These are phyloP conservation scores for Pleoardoris graminearum DNA, from an alignment of 2,329 filamentous ascomycete genomes.

Conservation along the genomic window DNA sequence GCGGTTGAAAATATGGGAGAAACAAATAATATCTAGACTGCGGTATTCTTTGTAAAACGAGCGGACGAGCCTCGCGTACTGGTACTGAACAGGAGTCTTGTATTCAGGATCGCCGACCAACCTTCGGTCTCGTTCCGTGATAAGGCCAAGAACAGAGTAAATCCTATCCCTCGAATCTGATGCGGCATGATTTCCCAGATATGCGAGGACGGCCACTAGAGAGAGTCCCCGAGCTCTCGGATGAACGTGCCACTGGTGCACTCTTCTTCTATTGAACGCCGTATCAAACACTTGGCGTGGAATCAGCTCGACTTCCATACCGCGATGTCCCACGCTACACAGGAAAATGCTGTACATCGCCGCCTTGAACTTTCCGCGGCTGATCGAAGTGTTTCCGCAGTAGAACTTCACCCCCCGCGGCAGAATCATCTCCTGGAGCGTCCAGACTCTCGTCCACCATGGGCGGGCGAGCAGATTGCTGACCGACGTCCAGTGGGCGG, in stretches of 20 bases:
- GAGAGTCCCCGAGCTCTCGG: slow-evolving; percentile 21
- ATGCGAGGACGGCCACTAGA: slow-evolving; percentile 34
- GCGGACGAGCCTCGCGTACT: slow-evolving; percentile 34
- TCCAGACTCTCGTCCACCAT: slow-evolving; percentile 38
- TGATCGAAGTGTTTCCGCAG: slow-evolving; percentile 28
- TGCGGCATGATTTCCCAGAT: slow-evolving; percentile 33
- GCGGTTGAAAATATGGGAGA: slow-evolving; percentile 33
- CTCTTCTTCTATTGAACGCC: slow-evolving; percentile 34
- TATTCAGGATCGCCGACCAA: slow-evolving; percentile 34
- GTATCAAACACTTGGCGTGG: slow-evolving; percentile 31
- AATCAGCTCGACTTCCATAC: slow-evolving; percentile 29
- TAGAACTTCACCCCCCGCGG: slow-evolving; percentile 32
- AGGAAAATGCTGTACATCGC: slow-evolving; percentile 38
- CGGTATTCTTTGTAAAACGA: slow-evolving; percentile 30
- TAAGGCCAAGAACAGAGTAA: slow-evolving; percentile 35
- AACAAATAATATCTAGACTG: slow-evolving; percentile 37
- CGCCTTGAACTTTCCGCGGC: slow-evolving; percentile 30
- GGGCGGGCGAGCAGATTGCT: slow-evolving; percentile 28
- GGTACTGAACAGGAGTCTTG: slow-evolving; percentile 14
- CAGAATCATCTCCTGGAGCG: slow-evolving; percentile 37
- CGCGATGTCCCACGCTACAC: slow-evolving; percentile 24
- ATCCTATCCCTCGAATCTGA: slow-evolving; percentile 35
- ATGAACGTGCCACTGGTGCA: slow-evolving; percentile 31
- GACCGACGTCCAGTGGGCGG: slow-evolving; percentile 24
- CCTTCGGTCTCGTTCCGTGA: slow-evolving; percentile 25